Conservation (phyloP, 768 basidiomycete genomes). For the Boletus rubescentipes region DNA sequence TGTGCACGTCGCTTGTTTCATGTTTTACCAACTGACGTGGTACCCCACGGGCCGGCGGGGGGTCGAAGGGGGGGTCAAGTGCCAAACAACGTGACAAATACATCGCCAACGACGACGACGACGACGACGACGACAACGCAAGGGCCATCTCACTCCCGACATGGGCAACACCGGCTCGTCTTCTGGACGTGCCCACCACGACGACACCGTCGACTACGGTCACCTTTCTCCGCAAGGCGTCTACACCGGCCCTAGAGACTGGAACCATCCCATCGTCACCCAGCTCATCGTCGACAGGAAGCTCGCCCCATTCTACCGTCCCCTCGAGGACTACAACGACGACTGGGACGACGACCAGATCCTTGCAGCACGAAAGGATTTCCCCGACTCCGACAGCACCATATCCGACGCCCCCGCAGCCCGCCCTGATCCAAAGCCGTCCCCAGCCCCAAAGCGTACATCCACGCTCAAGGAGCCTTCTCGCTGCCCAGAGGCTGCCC, state of each 20-base stretch:
- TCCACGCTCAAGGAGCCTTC: slow-evolving; percentile 60
- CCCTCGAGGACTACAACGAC: slow-evolving; percentile 89
- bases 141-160: slow-evolving; percentile 1
- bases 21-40: slow-evolving; percentile 5
- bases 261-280: slow-evolving; percentile 84
- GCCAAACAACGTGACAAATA: slow-evolving; percentile 27
- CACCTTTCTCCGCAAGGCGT: slow-evolving; percentile 79
- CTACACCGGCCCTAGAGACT: slow-evolving; percentile 82
- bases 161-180: slow-evolving; percentile 88
- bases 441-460: slow-evolving; percentile 50
- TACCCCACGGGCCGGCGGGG: neutral
- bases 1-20: neutral
- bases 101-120: slow-evolving; percentile 3
- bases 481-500: slow-evolving; percentile 67
- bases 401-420: slow-evolving; percentile 36
- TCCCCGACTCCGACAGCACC: slow-evolving; percentile 49
- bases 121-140: slow-evolving; percentile 3
- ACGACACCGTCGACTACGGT: slow-evolving; percentile 84
- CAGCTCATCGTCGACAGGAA: slow-evolving; percentile 85
- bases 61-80: slow-evolving; percentile 17
- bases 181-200: slow-evolving; percentile 70
- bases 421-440: slow-evolving; percentile 33
- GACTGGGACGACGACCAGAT: slow-evolving; percentile 89
- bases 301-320: slow-evolving; percentile 94
- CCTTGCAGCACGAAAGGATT: slow-evolving; percentile 73